A percentile compares a stretch with the other conserved stretches of the same genome.
These are phyloP conservation scores for Fusarium pilosicola DNA, from an alignment of 2,329 filamentous ascomycete genomes.

Conservation along the genomic window DNA sequence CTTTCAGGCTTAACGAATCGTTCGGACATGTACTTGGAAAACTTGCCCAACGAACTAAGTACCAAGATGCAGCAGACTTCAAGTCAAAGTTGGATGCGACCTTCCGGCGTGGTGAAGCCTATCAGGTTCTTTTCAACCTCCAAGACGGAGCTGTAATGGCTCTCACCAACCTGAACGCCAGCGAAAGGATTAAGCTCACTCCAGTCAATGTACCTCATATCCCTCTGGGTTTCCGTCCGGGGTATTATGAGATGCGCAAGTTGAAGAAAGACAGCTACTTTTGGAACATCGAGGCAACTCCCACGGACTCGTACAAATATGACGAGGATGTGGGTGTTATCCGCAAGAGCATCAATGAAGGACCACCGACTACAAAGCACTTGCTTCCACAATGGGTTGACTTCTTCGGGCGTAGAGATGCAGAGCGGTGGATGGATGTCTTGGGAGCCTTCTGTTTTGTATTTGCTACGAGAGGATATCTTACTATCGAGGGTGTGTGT, in stretches of 20 bases:
- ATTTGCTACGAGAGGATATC: slow-evolving; percentile 69
- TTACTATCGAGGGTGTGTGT: slow-evolving; percentile 63
- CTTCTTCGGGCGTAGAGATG: slow-evolving; percentile 69
- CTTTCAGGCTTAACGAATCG: slow-evolving; percentile 70
- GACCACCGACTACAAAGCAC: slow-evolving; percentile 54
- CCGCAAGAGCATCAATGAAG: slow-evolving; percentile 46
- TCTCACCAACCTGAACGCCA: slow-evolving; percentile 71
- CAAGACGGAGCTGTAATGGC: slow-evolving; percentile 74
- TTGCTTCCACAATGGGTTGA: slow-evolving; percentile 78
- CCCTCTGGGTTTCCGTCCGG: slow-evolving; percentile 76
- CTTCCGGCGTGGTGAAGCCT: slow-evolving; percentile 56
- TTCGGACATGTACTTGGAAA: slow-evolving; percentile 68
- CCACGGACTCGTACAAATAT: slow-evolving; percentile 71
- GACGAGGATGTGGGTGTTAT: slow-evolving; percentile 61
- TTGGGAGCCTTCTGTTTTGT: slow-evolving; percentile 70
- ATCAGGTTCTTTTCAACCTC: slow-evolving; percentile 65
- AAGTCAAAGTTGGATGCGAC: slow-evolving; percentile 68
- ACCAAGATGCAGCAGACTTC: slow-evolving; percentile 66
- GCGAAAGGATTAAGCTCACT: slow-evolving; percentile 64
- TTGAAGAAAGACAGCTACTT: slow-evolving; percentile 72
- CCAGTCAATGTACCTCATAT: slow-evolving; percentile 67
- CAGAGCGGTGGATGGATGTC: slow-evolving; percentile 71
- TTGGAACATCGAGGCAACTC: slow-evolving; percentile 69
- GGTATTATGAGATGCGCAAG: slow-evolving; percentile 76
- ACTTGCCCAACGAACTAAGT: slow-evolving; percentile 63